Base-by-base conservation (phyloP, 2,329 filamentous ascomycete genomes). In the Aspergillus sp. region DNA sequence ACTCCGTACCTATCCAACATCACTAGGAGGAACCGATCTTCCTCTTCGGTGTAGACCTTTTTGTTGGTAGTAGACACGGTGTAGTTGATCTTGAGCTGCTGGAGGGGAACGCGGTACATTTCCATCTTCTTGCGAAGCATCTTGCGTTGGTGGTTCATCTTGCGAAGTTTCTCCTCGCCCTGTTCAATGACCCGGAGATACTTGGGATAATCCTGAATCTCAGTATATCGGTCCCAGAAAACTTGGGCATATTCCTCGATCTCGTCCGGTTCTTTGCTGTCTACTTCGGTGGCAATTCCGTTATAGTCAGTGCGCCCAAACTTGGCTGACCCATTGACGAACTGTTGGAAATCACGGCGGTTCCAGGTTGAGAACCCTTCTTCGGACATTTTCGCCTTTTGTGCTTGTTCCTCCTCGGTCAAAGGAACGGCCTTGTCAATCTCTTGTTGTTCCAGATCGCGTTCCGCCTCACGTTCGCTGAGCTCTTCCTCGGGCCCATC, bases 21-120 rank as follows among this genome's bases (percentile, higher is more conserved):
- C 53, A 99, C 94, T 36, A 99, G 84, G 55, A 99, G 78, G 78
- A 99, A 99, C 3, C 95, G 87, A 73, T 99, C 95, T 75, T 99
- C 95, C 73, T 99, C 95, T 74, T 99, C 96, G 0, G 93, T 98
- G 75, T 99, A 99, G 1, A 99, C 93, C 81, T 99, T 99, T 82
- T 99, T 99, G 85, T 99, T 99, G 10, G 96, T 99, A 2, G 95
- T 99, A 6, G 92, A 96, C 29, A 99, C 95, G 0, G 93, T 96
- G 78, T 99, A 99, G 79, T 96, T 98, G 81, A 99, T 92, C 82
- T 96, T 96, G 71, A 99, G 87, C 77, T 99, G 95, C 76, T 99
- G 95, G 16, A 99, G 84, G 24, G 95, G 96, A 53, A 98, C 94
- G n/a, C 95, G 90, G 74, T 96, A 98, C 82, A 95, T 91, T 69